phyloP scores from a whole-genome alignment of 2,329 filamentous ascomycete genomes.

The Tetracladium maxilliforme region DNA sequence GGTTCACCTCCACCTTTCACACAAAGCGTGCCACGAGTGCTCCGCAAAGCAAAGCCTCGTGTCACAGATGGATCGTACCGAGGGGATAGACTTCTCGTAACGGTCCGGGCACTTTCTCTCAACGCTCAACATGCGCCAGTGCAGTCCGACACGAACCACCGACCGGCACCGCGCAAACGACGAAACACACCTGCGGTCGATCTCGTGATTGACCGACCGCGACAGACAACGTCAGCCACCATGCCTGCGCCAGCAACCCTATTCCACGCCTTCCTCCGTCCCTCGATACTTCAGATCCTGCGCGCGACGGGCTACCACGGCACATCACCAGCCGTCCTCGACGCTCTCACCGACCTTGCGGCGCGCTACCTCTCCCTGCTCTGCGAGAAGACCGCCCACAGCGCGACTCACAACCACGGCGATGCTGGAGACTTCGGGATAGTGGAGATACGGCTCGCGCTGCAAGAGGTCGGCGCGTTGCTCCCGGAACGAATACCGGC shows the following conservation, averaged over 20 bases:
- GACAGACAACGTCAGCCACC: too few relatives aligned
- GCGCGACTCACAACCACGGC: constrained; percentile 37
- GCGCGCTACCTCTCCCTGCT: constrained; percentile 68
- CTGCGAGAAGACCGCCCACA: constrained; percentile 60
- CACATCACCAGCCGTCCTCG: constrained; percentile 67
- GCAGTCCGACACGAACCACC: too few relatives aligned
- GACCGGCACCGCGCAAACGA: too few relatives aligned
- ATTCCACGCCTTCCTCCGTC: constrained; percentile 69
- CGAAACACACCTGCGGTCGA: too few relatives aligned
- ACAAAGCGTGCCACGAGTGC: too few relatives aligned
- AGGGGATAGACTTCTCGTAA: too few relatives aligned
- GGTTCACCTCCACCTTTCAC: too few relatives aligned
- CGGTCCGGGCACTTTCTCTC: too few relatives aligned
- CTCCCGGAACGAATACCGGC: constrained; percentile 49
- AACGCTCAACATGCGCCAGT: too few relatives aligned
- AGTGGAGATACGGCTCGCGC: constrained; percentile 71
- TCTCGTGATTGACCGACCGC: too few relatives aligned
- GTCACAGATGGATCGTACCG: too few relatives aligned
- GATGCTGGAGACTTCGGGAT: constrained; percentile 48
- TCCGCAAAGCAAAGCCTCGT: too few relatives aligned
- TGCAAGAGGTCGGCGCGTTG: constrained; percentile 68
- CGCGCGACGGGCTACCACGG: constrained; percentile 83
- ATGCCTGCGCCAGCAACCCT: constrained; percentile 33
- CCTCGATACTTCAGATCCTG: constrained; percentile 78
- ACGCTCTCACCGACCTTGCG: constrained; percentile 76